A percentile compares a stretch with the other conserved stretches of the same genome.
Conservation (phyloP, 2,329 filamentous ascomycete species). For the Cladosporium cucumerinum region DNA sequence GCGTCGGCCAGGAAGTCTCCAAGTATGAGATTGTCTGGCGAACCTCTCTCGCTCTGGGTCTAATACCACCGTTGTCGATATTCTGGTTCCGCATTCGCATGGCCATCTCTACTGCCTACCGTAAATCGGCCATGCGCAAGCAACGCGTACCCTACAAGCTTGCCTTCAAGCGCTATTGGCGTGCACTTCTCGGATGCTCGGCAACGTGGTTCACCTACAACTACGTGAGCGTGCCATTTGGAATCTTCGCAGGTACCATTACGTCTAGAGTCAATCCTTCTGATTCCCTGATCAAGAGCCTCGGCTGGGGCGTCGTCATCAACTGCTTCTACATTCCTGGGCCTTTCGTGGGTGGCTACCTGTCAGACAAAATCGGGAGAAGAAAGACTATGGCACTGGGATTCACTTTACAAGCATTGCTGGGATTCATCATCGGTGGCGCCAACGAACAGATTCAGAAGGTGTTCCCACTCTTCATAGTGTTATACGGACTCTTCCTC, state of each 20-base stretch:
- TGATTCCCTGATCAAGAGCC: conserved; percentile 64
- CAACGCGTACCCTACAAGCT: conserved; percentile 48
- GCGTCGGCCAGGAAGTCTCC: conserved; percentile 44
- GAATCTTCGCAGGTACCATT: conserved; percentile 78
- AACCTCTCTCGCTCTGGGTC: conserved; percentile 71
- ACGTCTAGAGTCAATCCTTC: conserved; percentile 56
- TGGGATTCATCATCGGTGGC: conserved; percentile 84
- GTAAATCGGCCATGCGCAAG: conserved; percentile 61
- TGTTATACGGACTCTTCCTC: conserved; percentile 74
- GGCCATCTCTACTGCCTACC: conserved; percentile 73
- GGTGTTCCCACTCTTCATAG: conserved; percentile 55
- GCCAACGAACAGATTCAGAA: conserved; percentile 41
- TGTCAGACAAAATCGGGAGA: conserved; percentile 73
- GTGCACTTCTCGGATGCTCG: conserved; percentile 63
- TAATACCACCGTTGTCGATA: conserved; percentile 62
- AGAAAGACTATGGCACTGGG: conserved; percentile 69
- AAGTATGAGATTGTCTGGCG: conserved; percentile 64
- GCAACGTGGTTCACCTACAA: conserved; percentile 73
- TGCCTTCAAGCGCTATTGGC: conserved; percentile 65
- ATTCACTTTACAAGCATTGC: conserved; percentile 66
- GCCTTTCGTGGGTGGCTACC: conserved; percentile 69
- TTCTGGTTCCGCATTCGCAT: conserved; percentile 67
- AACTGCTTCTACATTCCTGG: conserved; percentile 86
- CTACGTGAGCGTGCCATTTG: conserved; percentile 79
- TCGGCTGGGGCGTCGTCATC: conserved; percentile 84